Conservation (phyloP, 495 filamentous ascomycete genomes). For the Penicillium roqueforti region DNA sequence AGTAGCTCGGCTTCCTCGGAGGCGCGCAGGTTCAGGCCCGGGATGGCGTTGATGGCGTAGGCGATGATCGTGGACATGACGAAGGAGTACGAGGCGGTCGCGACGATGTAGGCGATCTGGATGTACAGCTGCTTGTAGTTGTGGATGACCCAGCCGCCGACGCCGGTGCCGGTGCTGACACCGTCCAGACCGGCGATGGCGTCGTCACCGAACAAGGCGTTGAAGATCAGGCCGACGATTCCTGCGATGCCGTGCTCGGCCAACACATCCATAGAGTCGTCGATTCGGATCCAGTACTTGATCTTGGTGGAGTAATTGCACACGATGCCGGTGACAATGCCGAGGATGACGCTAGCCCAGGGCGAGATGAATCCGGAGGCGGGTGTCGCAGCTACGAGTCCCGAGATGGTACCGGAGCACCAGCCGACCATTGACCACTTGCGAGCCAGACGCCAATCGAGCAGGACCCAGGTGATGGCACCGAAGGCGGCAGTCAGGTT, state of each 20-base stretch:
- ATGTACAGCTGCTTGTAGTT: constrained; percentile 88
- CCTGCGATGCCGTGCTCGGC: constrained; percentile 96
- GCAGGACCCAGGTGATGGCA: constrained; percentile 82
- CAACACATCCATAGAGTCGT: constrained; percentile 97
- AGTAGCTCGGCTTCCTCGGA: constrained; percentile 95
- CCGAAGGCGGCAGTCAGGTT: constrained; percentile 88
- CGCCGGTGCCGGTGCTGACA: constrained; percentile 69
- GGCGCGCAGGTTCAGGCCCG: constrained; percentile 87
- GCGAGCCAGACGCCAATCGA: constrained; percentile 89
- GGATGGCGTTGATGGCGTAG: constrained; percentile 77
- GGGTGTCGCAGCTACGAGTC: constrained; percentile 86
- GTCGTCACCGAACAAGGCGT: constrained; percentile 80
- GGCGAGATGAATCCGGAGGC: constrained; percentile 84
- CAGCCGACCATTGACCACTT: constrained; percentile 99
- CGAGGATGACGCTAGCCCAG: constrained; percentile 83
- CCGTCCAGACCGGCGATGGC: constrained; percentile 93
- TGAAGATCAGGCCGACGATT: constrained; percentile 88
- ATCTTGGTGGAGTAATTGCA: constrained; percentile 96
- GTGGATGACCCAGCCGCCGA: constrained; percentile 82
- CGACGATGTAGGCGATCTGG: constrained; percentile 85
- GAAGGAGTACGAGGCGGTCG: constrained; percentile 72
- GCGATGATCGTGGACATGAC: constrained; percentile 80
- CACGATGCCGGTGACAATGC: constrained; percentile 76
- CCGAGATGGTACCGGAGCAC: constrained; percentile 92
- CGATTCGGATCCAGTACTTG: constrained; percentile 93